Base-by-base conservation (phyloP, 257 asterid genomes). In the Primulina huaijiensis region DNA sequence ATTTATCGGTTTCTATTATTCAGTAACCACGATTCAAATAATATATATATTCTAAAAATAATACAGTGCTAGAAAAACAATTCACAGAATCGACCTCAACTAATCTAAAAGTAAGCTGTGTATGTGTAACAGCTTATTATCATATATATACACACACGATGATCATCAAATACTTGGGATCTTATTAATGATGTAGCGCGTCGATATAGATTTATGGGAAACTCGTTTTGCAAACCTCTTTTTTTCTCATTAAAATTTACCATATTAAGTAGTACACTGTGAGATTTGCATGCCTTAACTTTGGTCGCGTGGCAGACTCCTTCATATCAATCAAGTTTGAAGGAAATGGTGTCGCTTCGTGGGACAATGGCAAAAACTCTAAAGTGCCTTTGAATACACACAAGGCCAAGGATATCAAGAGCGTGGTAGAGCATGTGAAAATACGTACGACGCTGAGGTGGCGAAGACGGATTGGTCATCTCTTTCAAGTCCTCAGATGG, bases 271-370 rank as follows among this genome's bases (percentile, higher is more conserved):
- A 61, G 43, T 25, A 12, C 60, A 31, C 30, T 65, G 27, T 2
- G 55, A 31, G 30, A 27, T 38, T 65, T 40, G 34, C 20, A 25
- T 33, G 21, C 21, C 20, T 14, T 50, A 12, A 4, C 21, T 50
- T 30, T 68, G 34, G 20, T 20, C 10, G 53, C 10, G 53, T 43
- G 82, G 78, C 82, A 92, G 98, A 87, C 25, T 88, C 98, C n/a
- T 92, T 87, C 69, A 92, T 90, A 88, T 88, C 98, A 65, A 88
- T 92, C 67, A 90, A 90, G 79, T 90, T 92, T 77, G 98, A 82
- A 77, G 94, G 81, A 21, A 87, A 88, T 75, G 96, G 88, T 7
- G 85, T 73, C 63, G 85, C 85, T 50, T 80, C 80, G 60, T 85
- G 90, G 90, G 88, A 83, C 73, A 81, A 78, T 65, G 81, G 71